Base-by-base conservation (phyloP, 371 early-diverging fungal genomes). In the Phascolomyces articulosus region DNA sequence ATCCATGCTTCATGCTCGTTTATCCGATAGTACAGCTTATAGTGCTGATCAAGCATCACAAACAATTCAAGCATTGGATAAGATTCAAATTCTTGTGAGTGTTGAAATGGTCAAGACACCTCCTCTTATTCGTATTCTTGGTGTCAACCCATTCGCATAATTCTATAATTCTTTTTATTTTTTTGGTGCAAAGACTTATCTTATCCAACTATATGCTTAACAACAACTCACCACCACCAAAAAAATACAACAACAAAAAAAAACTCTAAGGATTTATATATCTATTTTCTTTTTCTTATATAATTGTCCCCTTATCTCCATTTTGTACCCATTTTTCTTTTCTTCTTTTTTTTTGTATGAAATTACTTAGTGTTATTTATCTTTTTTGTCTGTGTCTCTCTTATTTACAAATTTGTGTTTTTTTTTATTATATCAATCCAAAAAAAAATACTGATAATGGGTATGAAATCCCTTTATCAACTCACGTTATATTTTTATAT, bases 41-140 rank as follows among this genome's bases (percentile, higher is more conserved):
- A 76, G 70, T 40, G 64, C 71, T 27, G 78, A 75, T 41, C 76
- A 75, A 51, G 77, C 71, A 27, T 78, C 78, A 21, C 90, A 90
- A 69, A 84, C 83, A 4, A 84, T 92, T 64, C 75, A 78, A 58
- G 84, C 89, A 10, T 82, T 91, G 69, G 83, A 86, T 40, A 79
- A 77, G 57, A 74, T 92, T 40, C 68, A 77, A 23, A 88, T 90
- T 2, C 77, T 86, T 65, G 74, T 91, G 31, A 85, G 83, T 2
- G 77, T 83, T 7, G 87, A 90, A 57, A 83, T 86, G 44, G 73
- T 76, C 23, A 78, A 82, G 47, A 88, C 89, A 10, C 93, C 91
- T 11, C 90, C 90, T 27, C 80, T 85, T n/a, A 86, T 89, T 72
- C 87, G 87, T 68, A 69, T 90, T 40, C 67, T 85, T 58, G 86